Evolutionary conservation across 495 filamentous ascomycete genomes (phyloP).

Genomic region (Neurospora sublineolata): DNA sequence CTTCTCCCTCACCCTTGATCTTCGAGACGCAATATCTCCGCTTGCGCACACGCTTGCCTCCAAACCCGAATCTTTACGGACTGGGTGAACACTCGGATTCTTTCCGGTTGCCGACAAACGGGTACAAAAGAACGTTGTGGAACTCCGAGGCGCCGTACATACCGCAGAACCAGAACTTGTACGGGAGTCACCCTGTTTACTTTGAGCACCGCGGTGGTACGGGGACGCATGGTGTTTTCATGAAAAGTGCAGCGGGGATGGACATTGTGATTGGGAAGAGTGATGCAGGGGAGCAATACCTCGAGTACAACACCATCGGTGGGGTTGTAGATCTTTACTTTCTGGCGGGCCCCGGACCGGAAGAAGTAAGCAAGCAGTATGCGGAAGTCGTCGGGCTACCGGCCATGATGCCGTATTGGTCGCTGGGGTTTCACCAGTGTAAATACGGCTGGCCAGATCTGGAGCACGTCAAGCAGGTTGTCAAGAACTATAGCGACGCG

Average conservation of each 20-base stretch:
- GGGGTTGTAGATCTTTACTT: constrained; percentile 84
- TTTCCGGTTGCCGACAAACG: constrained; percentile 53
- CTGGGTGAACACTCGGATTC: constrained; percentile 70
- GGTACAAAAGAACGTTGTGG: constrained; percentile 77
- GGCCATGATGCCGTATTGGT: constrained; percentile 78
- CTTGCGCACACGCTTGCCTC: constrained; percentile 55
- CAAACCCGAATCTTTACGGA: constrained; percentile 62
- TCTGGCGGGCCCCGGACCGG: constrained; percentile 61
- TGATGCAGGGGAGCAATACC: constrained; percentile 48
- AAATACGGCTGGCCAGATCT: constrained; percentile 68
- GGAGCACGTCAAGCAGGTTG: constrained; percentile 61
- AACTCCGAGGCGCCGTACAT: constrained; percentile 57
- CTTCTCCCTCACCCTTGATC: constrained; percentile 54
- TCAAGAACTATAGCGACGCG: constrained; percentile 67
- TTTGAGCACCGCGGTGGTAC: constrained; percentile 58
- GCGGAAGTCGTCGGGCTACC: constrained; percentile 56
- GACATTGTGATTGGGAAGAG: constrained; percentile 67
- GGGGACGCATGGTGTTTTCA: constrained; percentile 70
- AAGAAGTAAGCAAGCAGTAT: constrained; percentile 65
- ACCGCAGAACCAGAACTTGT: constrained; percentile 49
- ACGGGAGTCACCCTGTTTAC: constrained; percentile 78
- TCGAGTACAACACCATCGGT: constrained; percentile 76
- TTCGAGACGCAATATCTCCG: constrained; percentile 73
- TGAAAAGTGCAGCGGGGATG: constrained; percentile 80
- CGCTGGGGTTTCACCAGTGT: constrained; percentile 77